A percentile compares a stretch with the other conserved stretches of the same genome.
These are phyloP conservation scores for Alnus rubra DNA, from an alignment of 306 rosid species.

Conservation along the genomic window DNA sequence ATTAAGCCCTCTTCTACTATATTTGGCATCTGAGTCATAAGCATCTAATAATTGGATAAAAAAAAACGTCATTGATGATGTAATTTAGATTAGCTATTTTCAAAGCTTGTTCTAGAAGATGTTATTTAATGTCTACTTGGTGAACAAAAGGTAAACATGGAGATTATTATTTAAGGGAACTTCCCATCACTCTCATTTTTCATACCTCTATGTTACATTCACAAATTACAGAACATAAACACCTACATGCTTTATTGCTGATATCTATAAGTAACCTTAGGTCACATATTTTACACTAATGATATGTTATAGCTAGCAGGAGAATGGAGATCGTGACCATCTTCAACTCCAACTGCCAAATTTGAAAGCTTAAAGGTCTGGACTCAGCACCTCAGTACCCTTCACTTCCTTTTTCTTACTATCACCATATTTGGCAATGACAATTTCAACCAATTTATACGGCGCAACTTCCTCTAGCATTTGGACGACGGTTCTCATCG, in stretches of 20 bases:
- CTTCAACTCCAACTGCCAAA: neutral
- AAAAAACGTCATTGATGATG: too few species aligned
- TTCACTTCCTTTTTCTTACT: too few species aligned
- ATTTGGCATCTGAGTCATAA: too few species aligned
- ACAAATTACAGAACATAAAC: neutral
- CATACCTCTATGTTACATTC: neutral
- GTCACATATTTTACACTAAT: neutral
- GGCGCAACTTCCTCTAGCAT: constrained; percentile 76
- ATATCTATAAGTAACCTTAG: neutral
- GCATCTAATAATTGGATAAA: too few species aligned
- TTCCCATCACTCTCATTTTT: neutral
- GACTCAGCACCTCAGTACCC: constrained; percentile 8
- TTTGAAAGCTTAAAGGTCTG: constrained; percentile 3
- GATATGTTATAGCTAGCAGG: neutral
- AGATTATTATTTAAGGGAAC: neutral
- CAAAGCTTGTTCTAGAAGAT: too few species aligned
- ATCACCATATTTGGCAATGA: constrained; percentile 52
- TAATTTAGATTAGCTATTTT: too few species aligned
- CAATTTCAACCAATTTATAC: constrained; percentile 51
- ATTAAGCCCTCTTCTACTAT: too few species aligned
- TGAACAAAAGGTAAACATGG: neutral
- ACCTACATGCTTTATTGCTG: too few species aligned
- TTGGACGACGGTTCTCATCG: constrained; percentile 87
- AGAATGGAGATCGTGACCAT: neutral
- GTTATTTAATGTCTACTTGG: too few species aligned